Percentiles rank a stretch among this genome's conserved stretches.
These are phyloP conservation scores for Suhomyces ambrosiae DNA, from an alignment of 1,139 yeast genomes.

Conservation along the genomic window DNA sequence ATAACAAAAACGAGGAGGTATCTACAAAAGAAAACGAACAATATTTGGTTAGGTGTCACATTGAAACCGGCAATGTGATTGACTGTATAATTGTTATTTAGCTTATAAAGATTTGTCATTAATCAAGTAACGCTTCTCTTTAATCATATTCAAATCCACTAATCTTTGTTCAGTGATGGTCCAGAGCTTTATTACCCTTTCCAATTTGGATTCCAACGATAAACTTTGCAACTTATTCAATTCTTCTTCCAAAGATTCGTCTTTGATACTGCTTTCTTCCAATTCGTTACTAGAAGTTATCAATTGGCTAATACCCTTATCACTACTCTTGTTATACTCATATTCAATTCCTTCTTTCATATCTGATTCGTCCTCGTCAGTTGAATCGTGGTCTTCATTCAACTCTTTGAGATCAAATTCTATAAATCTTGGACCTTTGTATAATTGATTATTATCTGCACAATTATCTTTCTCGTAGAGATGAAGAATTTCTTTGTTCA, in stretches of 20 bases:
- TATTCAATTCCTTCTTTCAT: slow-evolving; percentile 10
- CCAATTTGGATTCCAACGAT: slow-evolving; percentile 50
- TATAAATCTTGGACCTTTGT: slow-evolving; percentile 21
- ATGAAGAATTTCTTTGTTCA: slow-evolving; percentile 52
- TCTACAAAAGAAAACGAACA: slow-evolving; percentile 37
- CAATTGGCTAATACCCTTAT: slow-evolving; percentile 15
- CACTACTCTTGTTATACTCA: slow-evolving; percentile 13
- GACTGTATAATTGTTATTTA: slow-evolving; percentile 43
- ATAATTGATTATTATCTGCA: slow-evolving; percentile 18
- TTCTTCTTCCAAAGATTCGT: slow-evolving; percentile 31
- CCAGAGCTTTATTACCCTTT: slow-evolving; percentile 60
- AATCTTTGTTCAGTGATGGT: slow-evolving; percentile 59
- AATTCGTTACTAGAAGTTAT: slow-evolving; percentile 8
- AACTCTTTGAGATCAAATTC: slow-evolving; percentile 21
- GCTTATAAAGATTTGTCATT: slow-evolving; percentile 17
- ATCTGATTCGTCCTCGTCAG: slow-evolving; percentile 10
- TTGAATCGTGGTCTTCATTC: slow-evolving; percentile 12
- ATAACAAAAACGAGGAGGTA: slow-evolving; percentile 32
- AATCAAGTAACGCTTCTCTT: slow-evolving; percentile 28
- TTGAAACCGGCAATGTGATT: slow-evolving; percentile 68
- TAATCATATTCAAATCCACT: slow-evolving; percentile 39
- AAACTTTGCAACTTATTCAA: slow-evolving; percentile 27
- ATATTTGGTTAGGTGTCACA: slow-evolving; percentile 60
- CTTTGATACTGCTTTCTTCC: slow-evolving; percentile 17
- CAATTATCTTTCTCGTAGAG: slow-evolving; percentile 21